phyloP scores from a whole-genome alignment of 2,329 filamentous ascomycete species.

The Fusarium foetens region DNA sequence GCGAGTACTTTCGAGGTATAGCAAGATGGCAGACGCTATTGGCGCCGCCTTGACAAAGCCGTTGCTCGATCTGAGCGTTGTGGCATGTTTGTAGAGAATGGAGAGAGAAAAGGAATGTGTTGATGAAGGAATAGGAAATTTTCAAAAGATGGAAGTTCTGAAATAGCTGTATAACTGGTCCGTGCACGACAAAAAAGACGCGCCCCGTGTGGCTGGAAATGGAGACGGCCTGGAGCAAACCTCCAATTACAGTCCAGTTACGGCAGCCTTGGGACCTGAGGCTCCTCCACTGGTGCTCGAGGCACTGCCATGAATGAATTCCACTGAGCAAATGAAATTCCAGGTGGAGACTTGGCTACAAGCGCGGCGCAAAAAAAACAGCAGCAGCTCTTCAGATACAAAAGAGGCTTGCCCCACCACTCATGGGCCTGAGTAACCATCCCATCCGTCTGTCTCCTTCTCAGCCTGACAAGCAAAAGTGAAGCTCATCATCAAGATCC shows the following conservation, averaged over 20 bases:
- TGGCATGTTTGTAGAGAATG: slow-evolving; percentile 4
- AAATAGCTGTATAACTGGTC: slow-evolving; percentile 37
- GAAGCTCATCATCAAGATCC: slow-evolving; percentile 23
- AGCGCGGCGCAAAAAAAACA: slow-evolving; percentile 25
- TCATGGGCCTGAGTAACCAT: slow-evolving; percentile 43
- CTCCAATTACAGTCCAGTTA: not conserved
- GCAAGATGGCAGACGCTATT: slow-evolving; percentile 7
- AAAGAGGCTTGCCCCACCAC: slow-evolving; percentile 48
- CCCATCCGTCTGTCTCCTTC: slow-evolving; percentile 41
- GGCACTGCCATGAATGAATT: not conserved
- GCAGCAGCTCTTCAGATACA: slow-evolving; percentile 37
- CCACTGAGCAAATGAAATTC: slow-evolving; percentile 16
- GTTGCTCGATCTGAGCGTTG: not conserved
- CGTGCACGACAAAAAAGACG: slow-evolving; percentile 33
- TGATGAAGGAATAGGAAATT: slow-evolving; percentile 42
- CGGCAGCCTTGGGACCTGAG: slow-evolving; percentile 16
- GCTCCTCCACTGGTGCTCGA: slow-evolving; percentile 7
- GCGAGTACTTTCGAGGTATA: slow-evolving; percentile 2
- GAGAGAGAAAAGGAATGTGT: slow-evolving; percentile 17
- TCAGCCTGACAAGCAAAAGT: slow-evolving; percentile 4
- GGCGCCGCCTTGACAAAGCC: not conserved
- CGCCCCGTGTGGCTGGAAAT: slow-evolving; percentile 26
- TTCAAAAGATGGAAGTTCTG: slow-evolving; percentile 39
- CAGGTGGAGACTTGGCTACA: slow-evolving; percentile 24
- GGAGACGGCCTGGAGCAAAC: not conserved